Conservation (phyloP, 441 rosid genomes). For the Cnidoscolus chayamansa region DNA sequence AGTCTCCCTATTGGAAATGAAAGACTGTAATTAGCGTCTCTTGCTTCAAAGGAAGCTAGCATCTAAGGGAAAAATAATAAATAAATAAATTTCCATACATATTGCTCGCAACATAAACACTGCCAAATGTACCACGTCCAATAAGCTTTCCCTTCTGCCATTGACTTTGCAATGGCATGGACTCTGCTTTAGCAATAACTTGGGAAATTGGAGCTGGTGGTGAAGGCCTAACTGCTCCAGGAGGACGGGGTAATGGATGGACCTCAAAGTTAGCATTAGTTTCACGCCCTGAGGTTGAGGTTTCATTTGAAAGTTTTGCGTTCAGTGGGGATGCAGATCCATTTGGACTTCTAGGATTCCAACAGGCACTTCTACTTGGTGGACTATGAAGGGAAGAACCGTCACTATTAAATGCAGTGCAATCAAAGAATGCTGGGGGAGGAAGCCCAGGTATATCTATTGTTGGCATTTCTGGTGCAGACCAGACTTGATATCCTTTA, state of each 20-base stretch:
- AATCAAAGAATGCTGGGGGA: slow-evolving; percentile 63
- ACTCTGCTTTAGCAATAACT: slow-evolving; percentile 45
- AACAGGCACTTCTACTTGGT: slow-evolving; percentile 47
- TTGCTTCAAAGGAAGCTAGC: slow-evolving; percentile 13
- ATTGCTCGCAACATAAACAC: slow-evolving; percentile 87
- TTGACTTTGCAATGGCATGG: slow-evolving; percentile 44
- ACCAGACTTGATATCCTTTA: slow-evolving; percentile 63
- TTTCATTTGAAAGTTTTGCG: slow-evolving; percentile 43
- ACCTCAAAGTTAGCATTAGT: slow-evolving; percentile 38
- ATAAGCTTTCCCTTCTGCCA: slow-evolving; percentile 93
- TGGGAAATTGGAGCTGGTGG: slow-evolving; percentile 37
- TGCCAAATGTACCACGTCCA: slow-evolving; percentile 96
- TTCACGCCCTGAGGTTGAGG: slow-evolving; percentile 39
- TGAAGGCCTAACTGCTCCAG: slow-evolving; percentile 54
- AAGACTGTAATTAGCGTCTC: slow-evolving; percentile 21
- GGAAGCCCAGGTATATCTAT: slow-evolving; percentile 49
- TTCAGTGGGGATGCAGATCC: slow-evolving; percentile 56
- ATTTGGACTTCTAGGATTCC: slow-evolving; percentile 43
- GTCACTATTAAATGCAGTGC: slow-evolving; percentile 48
- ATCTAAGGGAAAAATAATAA: neutral
- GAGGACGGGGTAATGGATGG: slow-evolving; percentile 94
- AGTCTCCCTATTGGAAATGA: slow-evolving; percentile 53
- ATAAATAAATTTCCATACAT: slow-evolving; percentile 36
- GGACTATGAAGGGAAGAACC: slow-evolving; percentile 75
- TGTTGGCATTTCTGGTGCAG: slow-evolving; percentile 72